These are phyloP conservation scores for Colletotrichum spinosum DNA, from an alignment of 2,329 filamentous ascomycete genomes.

Conservation along the genomic window DNA sequence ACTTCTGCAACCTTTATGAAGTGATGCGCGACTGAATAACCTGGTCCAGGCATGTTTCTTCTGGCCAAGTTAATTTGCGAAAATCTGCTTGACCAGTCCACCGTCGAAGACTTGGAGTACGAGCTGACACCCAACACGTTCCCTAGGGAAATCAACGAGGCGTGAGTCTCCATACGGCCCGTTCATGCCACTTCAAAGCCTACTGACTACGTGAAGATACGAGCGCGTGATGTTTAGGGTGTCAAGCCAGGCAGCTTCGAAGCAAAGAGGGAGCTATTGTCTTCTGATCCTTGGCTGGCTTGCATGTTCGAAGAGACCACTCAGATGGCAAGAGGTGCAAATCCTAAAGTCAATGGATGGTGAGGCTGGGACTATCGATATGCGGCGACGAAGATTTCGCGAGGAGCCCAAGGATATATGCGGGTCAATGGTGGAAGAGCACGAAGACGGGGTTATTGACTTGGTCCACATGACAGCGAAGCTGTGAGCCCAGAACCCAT, in stretches of 20 bases:
- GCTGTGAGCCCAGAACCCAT: neutral
- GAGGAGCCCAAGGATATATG: neutral
- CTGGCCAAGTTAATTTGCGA: neutral
- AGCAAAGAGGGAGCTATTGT: neutral
- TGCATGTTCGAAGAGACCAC: neutral
- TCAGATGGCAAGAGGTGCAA: neutral
- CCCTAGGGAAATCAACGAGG: neutral
- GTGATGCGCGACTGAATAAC: neutral
- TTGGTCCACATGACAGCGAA: slow-evolving; percentile 3
- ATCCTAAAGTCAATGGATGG: neutral
- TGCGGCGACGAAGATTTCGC: neutral
- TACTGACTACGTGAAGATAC: neutral
- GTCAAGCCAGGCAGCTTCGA: neutral
- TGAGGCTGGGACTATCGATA: neutral
- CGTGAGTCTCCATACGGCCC: neutral
- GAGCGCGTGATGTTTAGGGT: neutral
- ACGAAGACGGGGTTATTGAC: neutral
- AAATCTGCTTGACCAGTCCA: neutral
- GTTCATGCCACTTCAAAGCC: neutral
- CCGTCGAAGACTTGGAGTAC: neutral
- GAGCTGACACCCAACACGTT: neutral
- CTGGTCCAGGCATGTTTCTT: neutral
- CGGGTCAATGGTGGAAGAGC: neutral
- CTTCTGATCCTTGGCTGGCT: slow-evolving; percentile 1
- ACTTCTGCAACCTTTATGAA: neutral